Conservation (phyloP, 2,329 filamentous ascomycete species). For the Clonostachys byssicola region DNA sequence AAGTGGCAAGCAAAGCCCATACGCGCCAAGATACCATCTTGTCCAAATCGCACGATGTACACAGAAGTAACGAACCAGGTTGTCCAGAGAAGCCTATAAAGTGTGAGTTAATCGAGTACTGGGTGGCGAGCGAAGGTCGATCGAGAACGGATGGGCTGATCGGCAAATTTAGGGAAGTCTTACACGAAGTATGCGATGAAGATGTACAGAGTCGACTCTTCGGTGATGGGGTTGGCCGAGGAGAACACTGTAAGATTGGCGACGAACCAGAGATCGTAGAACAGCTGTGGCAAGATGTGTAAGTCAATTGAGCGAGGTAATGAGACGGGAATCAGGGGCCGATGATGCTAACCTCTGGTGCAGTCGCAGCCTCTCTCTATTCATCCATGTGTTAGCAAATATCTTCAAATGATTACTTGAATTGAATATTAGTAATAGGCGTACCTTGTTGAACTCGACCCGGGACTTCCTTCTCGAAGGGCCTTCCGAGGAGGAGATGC, state of each 20-base stretch:
- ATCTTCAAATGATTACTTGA: too few relatives aligned
- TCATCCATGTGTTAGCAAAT: too few relatives aligned
- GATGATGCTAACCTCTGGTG: background rate
- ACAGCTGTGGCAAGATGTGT: conserved; percentile 22
- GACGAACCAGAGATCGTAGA: conserved; percentile 37
- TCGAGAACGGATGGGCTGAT: too few relatives aligned
- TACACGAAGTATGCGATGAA: conserved; percentile 25
- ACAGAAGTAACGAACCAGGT: conserved; percentile 63
- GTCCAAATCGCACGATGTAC: conserved; percentile 62
- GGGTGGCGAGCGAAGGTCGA: too few relatives aligned
- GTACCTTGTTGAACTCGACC: too few relatives aligned
- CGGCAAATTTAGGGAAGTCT: too few relatives aligned
- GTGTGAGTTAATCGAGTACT: too few relatives aligned
- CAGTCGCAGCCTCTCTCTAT: background rate
- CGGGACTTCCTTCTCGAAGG: too few relatives aligned
- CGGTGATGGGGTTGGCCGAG: conserved; percentile 22
- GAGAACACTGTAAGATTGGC: conserved; percentile 61
- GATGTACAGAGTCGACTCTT: conserved; percentile 19
- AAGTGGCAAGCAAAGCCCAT: conserved; percentile 55
- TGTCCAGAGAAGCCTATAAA: conserved; percentile 53
- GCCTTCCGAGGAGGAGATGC: too few relatives aligned
- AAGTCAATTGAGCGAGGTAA: conserved; percentile 1
- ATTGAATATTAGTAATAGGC: too few relatives aligned
- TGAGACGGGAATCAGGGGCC: too few relatives aligned
- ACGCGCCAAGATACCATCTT: conserved; percentile 60